Conservation (phyloP, 1,284 basidiomycete species). For the Leccinum pseudoinsigne region DNA sequence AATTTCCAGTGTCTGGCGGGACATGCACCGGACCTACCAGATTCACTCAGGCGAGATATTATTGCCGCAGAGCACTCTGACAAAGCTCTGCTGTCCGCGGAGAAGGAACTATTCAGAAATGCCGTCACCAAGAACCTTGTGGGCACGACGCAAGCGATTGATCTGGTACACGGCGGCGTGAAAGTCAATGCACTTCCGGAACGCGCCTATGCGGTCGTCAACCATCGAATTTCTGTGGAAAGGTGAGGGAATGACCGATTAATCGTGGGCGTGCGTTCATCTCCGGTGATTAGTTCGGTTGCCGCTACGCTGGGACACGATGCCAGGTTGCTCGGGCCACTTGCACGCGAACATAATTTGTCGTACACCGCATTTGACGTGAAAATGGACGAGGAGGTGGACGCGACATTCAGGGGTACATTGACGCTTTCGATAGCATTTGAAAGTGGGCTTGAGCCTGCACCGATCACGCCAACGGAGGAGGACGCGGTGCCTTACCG, state of each 20-base stretch:
- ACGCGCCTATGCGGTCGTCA: constrained; percentile 50
- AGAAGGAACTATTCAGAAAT: constrained; percentile 38
- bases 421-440: constrained; percentile 43
- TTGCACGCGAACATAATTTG: constrained; percentile 48
- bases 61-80: constrained; percentile 39
- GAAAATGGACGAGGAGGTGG: constrained; percentile 8
- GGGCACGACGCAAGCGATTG: constrained; percentile 61
- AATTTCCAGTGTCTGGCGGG: constrained; percentile 45
- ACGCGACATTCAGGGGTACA: constrained; percentile 34
- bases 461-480: constrained; percentile 50
- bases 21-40: constrained; percentile 45
- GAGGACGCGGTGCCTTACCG: constrained; percentile 45
- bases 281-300: constrained; percentile 39
- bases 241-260: constrained; percentile 39
- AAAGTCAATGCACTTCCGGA: constrained; percentile 65
- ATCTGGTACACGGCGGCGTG: constrained; percentile 59
- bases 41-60: constrained; percentile 39
- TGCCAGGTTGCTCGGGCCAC: constrained; percentile 38
- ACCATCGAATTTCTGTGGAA: constrained; percentile 37
- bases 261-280: constrained; percentile 1
- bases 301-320: constrained; percentile 43
- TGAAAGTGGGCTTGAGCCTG: constrained; percentile 46
- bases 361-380: constrained; percentile 46
- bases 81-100: constrained; percentile 42
- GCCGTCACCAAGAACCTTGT: constrained; percentile 32